Evolutionary conservation across 2,329 filamentous ascomycete genomes (phyloP).

Genomic region (Capronia coronata): DNA sequence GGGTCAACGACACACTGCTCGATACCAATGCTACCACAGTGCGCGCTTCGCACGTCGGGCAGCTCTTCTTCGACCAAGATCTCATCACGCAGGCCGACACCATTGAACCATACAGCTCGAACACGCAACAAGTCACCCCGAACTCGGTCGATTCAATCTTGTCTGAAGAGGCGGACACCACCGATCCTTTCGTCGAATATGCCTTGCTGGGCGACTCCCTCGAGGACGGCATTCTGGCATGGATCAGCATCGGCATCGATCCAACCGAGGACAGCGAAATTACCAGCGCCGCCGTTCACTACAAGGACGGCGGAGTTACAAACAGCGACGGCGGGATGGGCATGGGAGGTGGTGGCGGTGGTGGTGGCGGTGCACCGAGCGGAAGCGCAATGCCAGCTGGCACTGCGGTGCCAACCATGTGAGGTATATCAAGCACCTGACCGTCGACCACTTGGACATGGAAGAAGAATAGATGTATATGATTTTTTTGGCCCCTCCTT

Average conservation of each 20-base stretch:
- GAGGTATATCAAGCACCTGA: too few species aligned
- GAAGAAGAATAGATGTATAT: too few species aligned
- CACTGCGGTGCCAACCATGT: too few species aligned
- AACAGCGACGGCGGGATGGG: background rate
- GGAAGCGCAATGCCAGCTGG: too few species aligned
- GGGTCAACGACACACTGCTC: constrained; percentile 34
- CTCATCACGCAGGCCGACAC: constrained; percentile 49
- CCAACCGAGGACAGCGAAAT: constrained; percentile 30
- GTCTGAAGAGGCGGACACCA: constrained; percentile 44
- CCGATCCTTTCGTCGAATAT: constrained; percentile 55
- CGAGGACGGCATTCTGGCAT: constrained; percentile 48
- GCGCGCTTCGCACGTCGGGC: constrained; percentile 54
- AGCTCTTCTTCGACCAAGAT: constrained; percentile 58
- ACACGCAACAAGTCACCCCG: constrained; percentile 43
- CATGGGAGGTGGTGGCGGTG: too few species aligned
- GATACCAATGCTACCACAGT: constrained; percentile 41
- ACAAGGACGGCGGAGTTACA: constrained; percentile 33
- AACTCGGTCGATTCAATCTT: constrained; percentile 50
- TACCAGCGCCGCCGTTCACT: constrained; percentile 32
- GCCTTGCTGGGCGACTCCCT: constrained; percentile 50
- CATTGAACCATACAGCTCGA: constrained; percentile 43
- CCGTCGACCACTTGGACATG: too few species aligned
- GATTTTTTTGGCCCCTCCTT: too few species aligned
- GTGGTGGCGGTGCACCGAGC: too few species aligned
- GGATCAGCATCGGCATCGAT: constrained; percentile 50